phyloP scores from a whole-genome alignment of 768 basidiomycete genomes.

The Dentipellis sp. region DNA sequence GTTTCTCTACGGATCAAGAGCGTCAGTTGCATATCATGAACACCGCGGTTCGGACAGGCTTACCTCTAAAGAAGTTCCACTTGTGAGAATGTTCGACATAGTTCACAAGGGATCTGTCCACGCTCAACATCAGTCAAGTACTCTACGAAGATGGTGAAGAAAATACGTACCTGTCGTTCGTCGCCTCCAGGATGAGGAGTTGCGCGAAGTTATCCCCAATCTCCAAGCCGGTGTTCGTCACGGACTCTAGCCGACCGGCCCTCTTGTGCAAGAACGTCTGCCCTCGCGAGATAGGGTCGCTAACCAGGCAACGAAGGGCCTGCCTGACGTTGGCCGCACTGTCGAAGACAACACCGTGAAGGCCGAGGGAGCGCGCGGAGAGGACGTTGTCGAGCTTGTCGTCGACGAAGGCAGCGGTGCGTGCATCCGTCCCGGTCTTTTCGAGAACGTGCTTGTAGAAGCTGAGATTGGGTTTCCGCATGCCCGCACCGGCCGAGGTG shows the following conservation, averaged over 20 bases:
- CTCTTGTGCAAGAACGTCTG: constrained; percentile 30
- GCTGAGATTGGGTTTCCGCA: constrained; percentile 47
- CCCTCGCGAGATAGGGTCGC: constrained; percentile 37
- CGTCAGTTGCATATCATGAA: constrained; percentile 22
- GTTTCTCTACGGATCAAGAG: constrained; percentile 11
- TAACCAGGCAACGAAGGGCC: constrained; percentile 36
- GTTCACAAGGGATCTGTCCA: constrained; percentile 32
- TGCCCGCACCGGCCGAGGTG: constrained; percentile 40
- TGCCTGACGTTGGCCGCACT: constrained; percentile 30
- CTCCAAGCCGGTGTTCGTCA: constrained; percentile 31
- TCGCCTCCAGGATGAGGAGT: constrained; percentile 47
- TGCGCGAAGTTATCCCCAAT: constrained; percentile 50
- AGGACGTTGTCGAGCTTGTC: constrained; percentile 53
- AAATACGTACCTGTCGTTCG: constrained; percentile 30
- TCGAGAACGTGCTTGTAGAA: constrained; percentile 42
- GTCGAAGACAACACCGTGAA: constrained; percentile 46
- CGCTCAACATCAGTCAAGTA: neutral
- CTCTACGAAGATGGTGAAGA: neutral
- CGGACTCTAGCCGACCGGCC: constrained; percentile 33
- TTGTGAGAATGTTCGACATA: constrained; percentile 27
- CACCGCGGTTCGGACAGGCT: constrained; percentile 23
- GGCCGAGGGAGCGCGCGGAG: constrained; percentile 46
- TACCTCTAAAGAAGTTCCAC: constrained; percentile 50
- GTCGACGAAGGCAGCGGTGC: constrained; percentile 44
- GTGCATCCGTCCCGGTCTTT: constrained; percentile 35